phyloP scores from a whole-genome alignment of 2,329 filamentous ascomycete species.

The Lasiodiplodia gonubiensis region DNA sequence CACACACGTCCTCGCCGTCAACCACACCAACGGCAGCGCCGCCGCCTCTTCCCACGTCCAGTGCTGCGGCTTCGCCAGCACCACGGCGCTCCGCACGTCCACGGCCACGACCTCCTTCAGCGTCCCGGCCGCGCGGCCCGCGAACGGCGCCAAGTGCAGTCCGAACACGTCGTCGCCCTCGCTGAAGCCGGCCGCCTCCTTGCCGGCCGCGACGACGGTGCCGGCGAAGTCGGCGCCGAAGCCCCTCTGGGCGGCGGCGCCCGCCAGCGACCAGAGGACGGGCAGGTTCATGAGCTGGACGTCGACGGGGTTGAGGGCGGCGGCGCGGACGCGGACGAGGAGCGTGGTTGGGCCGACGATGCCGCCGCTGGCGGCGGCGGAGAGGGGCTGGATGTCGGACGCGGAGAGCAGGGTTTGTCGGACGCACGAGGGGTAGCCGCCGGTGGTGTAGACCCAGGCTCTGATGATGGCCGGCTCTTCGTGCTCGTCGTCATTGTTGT shows the following conservation, averaged over 20 bases:
- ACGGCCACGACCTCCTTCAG: not conserved
- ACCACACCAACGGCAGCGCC: constrained; percentile 45
- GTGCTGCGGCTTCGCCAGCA: constrained; percentile 34
- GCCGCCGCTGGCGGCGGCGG: no score
- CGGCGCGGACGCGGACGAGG: constrained; percentile 50
- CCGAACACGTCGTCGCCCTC: constrained; percentile 8
- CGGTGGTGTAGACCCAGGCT: constrained; percentile 22
- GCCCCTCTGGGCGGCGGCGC: not conserved
- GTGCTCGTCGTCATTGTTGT: not conserved
- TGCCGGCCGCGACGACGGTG: not conserved
- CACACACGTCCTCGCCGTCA: constrained; percentile 46
- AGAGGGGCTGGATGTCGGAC: not conserved
- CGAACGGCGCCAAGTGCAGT: not conserved
- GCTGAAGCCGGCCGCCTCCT: not conserved
- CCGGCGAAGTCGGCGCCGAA: constrained; percentile 25
- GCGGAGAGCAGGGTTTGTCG: not conserved
- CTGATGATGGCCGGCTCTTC: not conserved
- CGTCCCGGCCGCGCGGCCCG: not conserved
- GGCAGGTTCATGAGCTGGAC: constrained; percentile 37
- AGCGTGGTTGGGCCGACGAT: constrained; percentile 33
- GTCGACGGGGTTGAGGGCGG: constrained; percentile 55
- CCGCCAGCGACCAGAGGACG: not conserved
- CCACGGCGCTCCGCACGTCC: not conserved
- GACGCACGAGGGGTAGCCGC: constrained; percentile 17
- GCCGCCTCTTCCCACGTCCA: constrained; percentile 37